Evolutionary conservation across 441 rosid genomes (phyloP).

Genomic region (Codiaeum variegatum): DNA sequence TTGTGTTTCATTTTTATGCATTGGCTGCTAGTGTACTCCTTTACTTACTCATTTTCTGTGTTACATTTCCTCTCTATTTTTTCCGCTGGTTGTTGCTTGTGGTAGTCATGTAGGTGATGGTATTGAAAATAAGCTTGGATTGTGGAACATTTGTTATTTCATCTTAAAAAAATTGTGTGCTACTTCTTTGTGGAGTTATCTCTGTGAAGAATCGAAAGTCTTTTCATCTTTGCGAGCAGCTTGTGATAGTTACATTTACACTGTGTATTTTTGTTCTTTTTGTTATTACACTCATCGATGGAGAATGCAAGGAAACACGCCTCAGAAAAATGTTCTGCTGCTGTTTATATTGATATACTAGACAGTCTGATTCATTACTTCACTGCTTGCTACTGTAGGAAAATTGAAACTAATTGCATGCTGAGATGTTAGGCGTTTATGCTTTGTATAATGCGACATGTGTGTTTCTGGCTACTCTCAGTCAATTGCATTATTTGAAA

Average conservation of each 20-base stretch:
- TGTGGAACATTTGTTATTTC: too few species aligned
- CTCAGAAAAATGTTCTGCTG: constrained; percentile 35
- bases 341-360: constrained; percentile 55
- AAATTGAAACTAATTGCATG: not conserved
- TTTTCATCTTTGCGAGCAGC: not conserved
- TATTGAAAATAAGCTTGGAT: too few species aligned
- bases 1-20: not conserved
- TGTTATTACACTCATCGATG: constrained; percentile 27
- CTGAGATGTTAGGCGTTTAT: not conserved
- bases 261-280: constrained; percentile 20
- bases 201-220: too few species aligned
- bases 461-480: not conserved
- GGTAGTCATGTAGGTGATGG: too few species aligned
- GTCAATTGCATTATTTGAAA: not conserved
- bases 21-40: not conserved
- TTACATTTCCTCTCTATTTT: not conserved
- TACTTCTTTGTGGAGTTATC: too few species aligned
- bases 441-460: not conserved
- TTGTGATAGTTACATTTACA: not conserved
- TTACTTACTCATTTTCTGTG: not conserved
- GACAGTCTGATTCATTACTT: not conserved
- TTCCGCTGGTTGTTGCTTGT: too few species aligned
- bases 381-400: not conserved
- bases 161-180: too few species aligned
- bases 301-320: constrained; percentile 49